Evolutionary conservation across 2,329 filamentous ascomycete genomes (phyloP), one percentile per base, ranked within the genome.

Genomic region (Trichocomaceae sp.): DNA sequence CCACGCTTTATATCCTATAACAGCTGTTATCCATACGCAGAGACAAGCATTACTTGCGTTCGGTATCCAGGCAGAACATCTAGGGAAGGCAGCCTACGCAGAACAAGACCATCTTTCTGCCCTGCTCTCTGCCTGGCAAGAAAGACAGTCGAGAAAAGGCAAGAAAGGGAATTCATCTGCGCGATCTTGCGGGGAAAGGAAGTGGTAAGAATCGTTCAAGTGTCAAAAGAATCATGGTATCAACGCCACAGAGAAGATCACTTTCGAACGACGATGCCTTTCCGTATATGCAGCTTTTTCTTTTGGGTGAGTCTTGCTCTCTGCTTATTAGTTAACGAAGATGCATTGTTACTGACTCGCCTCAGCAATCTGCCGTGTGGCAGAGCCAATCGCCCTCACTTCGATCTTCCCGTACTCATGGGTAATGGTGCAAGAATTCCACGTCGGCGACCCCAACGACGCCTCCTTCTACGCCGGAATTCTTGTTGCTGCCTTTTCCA

Each of bases 321-420:
- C 35, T 7, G 15, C 13, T 26, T 19, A 23, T 26, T 23, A 26
- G 23, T 26, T n/a, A n/a, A n/a, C n/a, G 23, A 4, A 26, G 7
- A 26, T 7, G 23, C 17, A 48, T n/a, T 8, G 5, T n/a, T 13
- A 44, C 55, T 64, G 55, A 64, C 42, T 55, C 29, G 55, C 26
- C 23, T 26, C 64, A 95, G 90, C 90, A 69, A 89, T 96, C 77
- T 91, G 95, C 67, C 89, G 91, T 59, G 83, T 96, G 62, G 88
- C 90, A 52, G 91, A 96, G 72, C 91, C 91, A 20, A 92, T 96
- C 63, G 90, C 91, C 50, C 81, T 96, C 60, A 96, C 90, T 1
- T 93, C 88, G 66, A 93, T 96, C 71, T 95, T 92, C 64, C 91
- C 91, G 19, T 96, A 96, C 71, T 88, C 88, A 57, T 95, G 87